Percentiles rank a stretch among this genome's conserved stretches.
These are phyloP conservation scores for Murraya paniculata DNA, from an alignment of 345 rosid species.

Conservation along the genomic window DNA sequence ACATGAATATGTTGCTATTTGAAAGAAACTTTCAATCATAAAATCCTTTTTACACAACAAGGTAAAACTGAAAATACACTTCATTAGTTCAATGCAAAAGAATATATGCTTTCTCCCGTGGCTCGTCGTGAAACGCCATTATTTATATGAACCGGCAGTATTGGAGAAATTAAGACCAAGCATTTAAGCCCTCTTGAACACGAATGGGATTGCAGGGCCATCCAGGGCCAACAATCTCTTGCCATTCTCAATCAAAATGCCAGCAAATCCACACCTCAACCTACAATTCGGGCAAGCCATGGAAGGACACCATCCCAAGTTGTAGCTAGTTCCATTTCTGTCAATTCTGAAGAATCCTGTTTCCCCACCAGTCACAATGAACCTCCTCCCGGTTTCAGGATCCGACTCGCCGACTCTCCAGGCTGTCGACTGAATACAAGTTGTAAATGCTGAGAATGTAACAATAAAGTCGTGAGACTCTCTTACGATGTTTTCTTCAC, in stretches of 20 bases:
- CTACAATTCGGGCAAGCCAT: slow-evolving; percentile 21
- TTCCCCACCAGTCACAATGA: slow-evolving; percentile 13
- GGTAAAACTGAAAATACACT: not conserved
- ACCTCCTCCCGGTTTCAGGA: slow-evolving; percentile 13
- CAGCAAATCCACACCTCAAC: slow-evolving; percentile 25
- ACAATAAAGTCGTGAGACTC: slow-evolving; percentile 24
- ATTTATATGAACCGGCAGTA: not conserved
- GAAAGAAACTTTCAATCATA: too few relatives aligned
- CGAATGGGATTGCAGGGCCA: slow-evolving; percentile 29
- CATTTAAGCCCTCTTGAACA: slow-evolving; percentile 16
- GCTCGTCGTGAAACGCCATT: not conserved
- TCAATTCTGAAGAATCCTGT: slow-evolving; percentile 14
- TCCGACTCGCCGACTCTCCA: slow-evolving; percentile 18
- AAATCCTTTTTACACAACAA: too few relatives aligned
- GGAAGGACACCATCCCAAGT: slow-evolving; percentile 18
- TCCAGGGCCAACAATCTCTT: slow-evolving; percentile 26
- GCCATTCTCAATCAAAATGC: slow-evolving; percentile 17
- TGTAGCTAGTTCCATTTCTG: slow-evolving; percentile 18
- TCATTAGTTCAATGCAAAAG: not conserved
- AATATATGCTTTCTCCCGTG: not conserved
- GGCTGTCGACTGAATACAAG: slow-evolving; percentile 13
- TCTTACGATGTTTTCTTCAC: slow-evolving; percentile 16
- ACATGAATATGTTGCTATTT: too few relatives aligned
- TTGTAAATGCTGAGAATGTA: slow-evolving; percentile 11
- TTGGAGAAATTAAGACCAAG: too few relatives aligned